phyloP scores from a whole-genome alignment of 2,329 filamentous ascomycete species.

The Paecilomyces sp. region DNA sequence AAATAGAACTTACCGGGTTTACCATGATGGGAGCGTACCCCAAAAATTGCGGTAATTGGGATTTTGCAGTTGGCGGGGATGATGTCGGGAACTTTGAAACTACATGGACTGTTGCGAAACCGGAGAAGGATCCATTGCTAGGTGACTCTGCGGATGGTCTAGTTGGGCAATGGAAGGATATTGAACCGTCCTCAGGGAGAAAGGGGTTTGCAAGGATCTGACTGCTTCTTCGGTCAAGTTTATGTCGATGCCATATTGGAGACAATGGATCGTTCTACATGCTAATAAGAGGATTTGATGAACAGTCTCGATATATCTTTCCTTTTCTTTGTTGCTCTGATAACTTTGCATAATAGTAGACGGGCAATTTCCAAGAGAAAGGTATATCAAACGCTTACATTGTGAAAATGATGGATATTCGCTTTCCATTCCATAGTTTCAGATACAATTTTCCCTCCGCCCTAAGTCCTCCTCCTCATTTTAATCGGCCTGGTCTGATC shows the following conservation, averaged over 20 bases:
- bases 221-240: neutral
- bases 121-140: conserved; percentile 43
- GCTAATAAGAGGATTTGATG: no score
- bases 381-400: no score
- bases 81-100: conserved; percentile 33
- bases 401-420: no score
- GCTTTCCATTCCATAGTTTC: no score
- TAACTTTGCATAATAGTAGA: no score
- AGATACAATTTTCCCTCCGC: neutral
- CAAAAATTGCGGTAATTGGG: conserved; percentile 38
- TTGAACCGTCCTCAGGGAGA: neutral
- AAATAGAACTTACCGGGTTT: conserved; percentile 37
- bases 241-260: no score
- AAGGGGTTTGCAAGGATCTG: neutral
- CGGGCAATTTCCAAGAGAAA: no score
- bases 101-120: conserved; percentile 41
- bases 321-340: no score
- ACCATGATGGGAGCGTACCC: conserved; percentile 56
- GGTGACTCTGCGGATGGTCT: conserved; percentile 32
- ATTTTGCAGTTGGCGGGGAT: conserved; percentile 43
- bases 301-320: no score
- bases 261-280: no score
- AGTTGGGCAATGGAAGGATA: conserved; percentile 25
- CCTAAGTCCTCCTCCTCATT: neutral
- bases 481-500: neutral